Evolutionary conservation across 164 flowering plant genomes (phyloP), one percentile per base, ranked within the genome.

Genomic region (Echeveria elegans): DNA sequence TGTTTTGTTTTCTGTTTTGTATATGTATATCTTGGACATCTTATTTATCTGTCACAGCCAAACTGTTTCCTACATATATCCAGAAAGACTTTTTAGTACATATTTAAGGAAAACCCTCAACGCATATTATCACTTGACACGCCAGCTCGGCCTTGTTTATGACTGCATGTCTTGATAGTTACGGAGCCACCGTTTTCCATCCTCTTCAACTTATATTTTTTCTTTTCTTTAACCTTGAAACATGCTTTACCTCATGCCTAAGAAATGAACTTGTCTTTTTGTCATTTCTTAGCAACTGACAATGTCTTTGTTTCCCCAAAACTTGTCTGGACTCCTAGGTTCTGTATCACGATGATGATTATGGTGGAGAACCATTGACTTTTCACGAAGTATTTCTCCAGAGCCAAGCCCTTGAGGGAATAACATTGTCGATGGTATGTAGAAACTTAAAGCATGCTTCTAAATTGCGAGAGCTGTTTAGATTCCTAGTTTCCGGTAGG

Each of bases 361-460:
- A 75, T 65, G 89, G 83, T 32, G 86, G 86, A 38, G 86, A 82
- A 66, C 96, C 94, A 15, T 68, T 88, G 86, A 88, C 77, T 72
- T 93, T 93, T 64, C 83, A 75, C 7, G 95, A 90, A 66, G 92
- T 86, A 32, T 93, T 93, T 78, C 94, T 93, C 66, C 78, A 75
- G 64, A 93, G 98, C 78, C 90, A 89, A 75, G 97, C 98, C 72
- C 84, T 93, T 65, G 97, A 93, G 81, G 97, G 92, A 72, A 77
- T 93, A 50, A 81, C 84, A 60, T 24, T 89, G 68, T 87, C 96
- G 23, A 85, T 93, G 97, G 98, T 93, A 77, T 62, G 83, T 69
- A 38, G 34, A 56, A 56, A 29, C 16, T 12, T 2, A 23, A 9
- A 2, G 61, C 18, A 56, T 56, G 19, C 7, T 56, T 29, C 18